Base-by-base conservation (phyloP, 306 rosid genomes). In the Oemleria cerasiformis region DNA sequence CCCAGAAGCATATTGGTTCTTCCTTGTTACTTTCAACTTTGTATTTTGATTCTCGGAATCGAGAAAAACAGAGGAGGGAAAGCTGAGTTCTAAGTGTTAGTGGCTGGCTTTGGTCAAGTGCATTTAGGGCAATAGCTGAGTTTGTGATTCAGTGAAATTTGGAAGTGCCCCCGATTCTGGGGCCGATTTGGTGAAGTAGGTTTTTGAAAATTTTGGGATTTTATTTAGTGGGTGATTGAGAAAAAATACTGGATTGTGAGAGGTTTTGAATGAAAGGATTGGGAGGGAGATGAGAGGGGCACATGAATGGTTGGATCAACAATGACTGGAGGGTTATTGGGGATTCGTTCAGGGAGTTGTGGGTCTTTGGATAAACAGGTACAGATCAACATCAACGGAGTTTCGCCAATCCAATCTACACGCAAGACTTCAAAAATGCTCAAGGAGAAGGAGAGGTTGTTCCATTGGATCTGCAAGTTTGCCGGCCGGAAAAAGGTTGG, bases 261-360 rank as follows among this genome's bases (percentile, higher is more conserved):
- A n/a, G 69, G 21, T 55, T 55, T 61, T 49, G 71, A 61, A 79
- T 69, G 86, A 79, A 75, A 65, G 84, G 78, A 71, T 73, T 75
- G 71, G 75, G 77, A 73, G 73, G 78, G 88, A 78, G 78, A 83
- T 90, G 91, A 87, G 85, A 82, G 73, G 80, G 30, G 82, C 38
- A 30, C 63, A 74, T 72, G 81, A 72, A 68, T 73, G 77, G 77
- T 78, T 66, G 75, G 83, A 74, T 83, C 77, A 60, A 90, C 87
- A 86, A 92, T 92, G 98, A 86, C 77, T 80, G 87, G 86, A 73
- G 96, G 91, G 80, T 87, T 91, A 79, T 86, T 89, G 92, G 96
- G 96, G 34, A 85, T 92, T 85, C 96, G 97, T 63, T 80, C 92
- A 0, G 90, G 81, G 70, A 92, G 97, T 79, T 84, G 84, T 61